Evolutionary conservation across 129 eudicot species (phyloP).

Genomic region (Lactuca sativa): DNA sequence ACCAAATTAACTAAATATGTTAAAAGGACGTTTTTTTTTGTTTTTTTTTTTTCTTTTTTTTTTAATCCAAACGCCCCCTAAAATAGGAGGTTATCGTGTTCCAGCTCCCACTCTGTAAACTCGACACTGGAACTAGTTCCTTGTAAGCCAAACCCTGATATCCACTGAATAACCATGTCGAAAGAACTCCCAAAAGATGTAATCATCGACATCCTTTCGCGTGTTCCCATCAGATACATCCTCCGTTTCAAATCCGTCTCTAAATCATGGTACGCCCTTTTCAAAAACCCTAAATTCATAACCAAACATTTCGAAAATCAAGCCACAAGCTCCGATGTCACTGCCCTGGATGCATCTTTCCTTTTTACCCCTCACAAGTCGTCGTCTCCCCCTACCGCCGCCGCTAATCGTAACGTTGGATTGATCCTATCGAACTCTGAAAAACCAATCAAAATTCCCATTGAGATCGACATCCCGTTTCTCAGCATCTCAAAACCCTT

Average conservation of each 20-base stretch:
- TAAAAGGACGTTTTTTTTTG: too few relatives aligned
- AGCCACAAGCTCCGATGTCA: not conserved
- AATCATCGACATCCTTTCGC: slow-evolving; percentile 24
- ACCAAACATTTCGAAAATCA: slow-evolving; percentile 24
- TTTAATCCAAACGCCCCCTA: too few relatives aligned
- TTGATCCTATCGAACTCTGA: slow-evolving; percentile 4
- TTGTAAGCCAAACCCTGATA: not conserved
- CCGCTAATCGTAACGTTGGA: slow-evolving; percentile 14
- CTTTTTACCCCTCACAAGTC: slow-evolving; percentile 19
- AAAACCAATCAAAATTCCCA: slow-evolving; percentile 16
- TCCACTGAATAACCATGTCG: slow-evolving; percentile 7
- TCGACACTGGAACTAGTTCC: not conserved
- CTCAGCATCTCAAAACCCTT: slow-evolving; percentile 18
- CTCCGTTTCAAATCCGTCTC: slow-evolving; percentile 33
- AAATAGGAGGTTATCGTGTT: not conserved
- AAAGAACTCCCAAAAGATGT: slow-evolving; percentile 27
- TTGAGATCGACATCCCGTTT: slow-evolving; percentile 17
- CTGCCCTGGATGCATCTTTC: slow-evolving; percentile 5
- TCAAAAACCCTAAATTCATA: slow-evolving; percentile 28
- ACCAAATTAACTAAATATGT: too few relatives aligned
- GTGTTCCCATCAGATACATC: slow-evolving; percentile 23
- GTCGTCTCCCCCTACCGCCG: not conserved
- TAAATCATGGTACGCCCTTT: slow-evolving; percentile 27
- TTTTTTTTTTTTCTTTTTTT: too few relatives aligned
- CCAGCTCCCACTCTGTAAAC: not conserved